Evolutionary conservation across 2,329 filamentous ascomycete genomes (phyloP), one percentile per base, ranked within the genome.

Genomic region (Berkeleyomyces rouxiae): DNA sequence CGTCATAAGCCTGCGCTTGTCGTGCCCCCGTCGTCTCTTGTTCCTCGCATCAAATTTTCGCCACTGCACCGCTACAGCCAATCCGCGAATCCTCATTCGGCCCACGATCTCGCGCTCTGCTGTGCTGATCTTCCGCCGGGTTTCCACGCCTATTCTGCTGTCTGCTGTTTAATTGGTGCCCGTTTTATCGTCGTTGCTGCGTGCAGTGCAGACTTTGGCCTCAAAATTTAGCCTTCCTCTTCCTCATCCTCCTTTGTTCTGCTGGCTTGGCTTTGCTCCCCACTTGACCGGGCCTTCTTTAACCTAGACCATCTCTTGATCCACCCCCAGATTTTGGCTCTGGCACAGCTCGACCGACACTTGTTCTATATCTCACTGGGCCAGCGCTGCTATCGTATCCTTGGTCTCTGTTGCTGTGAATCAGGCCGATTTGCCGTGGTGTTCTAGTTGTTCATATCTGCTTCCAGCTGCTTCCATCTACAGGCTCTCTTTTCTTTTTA

Each of bases 311-410:
- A 46, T 42, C 42, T 59, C 42, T 58, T 44, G 39, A 58, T 46
- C 43, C 58, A 59, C 58, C 58, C 58, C 58, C 58, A 46, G 58
- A 59, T 59, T 59, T 47, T 59, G 58, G 43, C 37, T 43, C 42
- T 44, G 43, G 58, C 37, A 23, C n/a, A 58, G n/a, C 57, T 58
- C n/a, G n/a, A 23, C 23, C 23, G 49, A 33, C 33, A 3, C 49
- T 33, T 33, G 49, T 33, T 53, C 49, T 53, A 53, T 53, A 53
- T 53, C 49, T 36, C 33, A 13, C 36, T 36, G 36, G 49, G 10
- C 31, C 36, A 11, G 49, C 49, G 23, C 33, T 37, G 23, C 36
- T 6, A 4, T 53, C 23, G 7, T 1, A 37, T 6, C 31, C 3
- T 10, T 11, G 49, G 23, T 23, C 23, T 23, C 23, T 23, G 23